Evolutionary conservation across 176 grass and related monocot species (phyloP).

Genomic region (Eleusine indica): DNA sequence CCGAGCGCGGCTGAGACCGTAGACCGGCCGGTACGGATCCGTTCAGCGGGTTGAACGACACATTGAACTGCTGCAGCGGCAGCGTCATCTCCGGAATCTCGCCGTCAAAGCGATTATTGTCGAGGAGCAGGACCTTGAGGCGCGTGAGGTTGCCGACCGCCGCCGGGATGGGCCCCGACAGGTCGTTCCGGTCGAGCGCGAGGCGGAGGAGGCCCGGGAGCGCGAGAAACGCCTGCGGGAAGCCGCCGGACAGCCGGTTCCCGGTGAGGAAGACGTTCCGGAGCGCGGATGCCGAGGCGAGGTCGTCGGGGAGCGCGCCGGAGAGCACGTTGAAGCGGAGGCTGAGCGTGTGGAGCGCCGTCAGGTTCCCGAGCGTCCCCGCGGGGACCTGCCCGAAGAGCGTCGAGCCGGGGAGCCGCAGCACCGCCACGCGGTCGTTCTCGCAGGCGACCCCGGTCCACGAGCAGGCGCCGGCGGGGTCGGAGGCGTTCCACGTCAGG

Average conservation of each 20-base stretch:
- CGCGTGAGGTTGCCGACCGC: conserved; percentile 47
- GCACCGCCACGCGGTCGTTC: conserved; percentile 41
- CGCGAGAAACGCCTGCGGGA: conserved; percentile 44
- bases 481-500: conserved; percentile 50
- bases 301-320: conserved; percentile 48
- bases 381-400: conserved; percentile 44
- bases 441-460: conserved; percentile 66
- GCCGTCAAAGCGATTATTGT: conserved; percentile 58
- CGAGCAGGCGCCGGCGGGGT: conserved; percentile 24
- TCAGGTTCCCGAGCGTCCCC: conserved; percentile 60
- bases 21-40: conserved; percentile 61
- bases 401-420: conserved; percentile 51
- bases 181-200: conserved; percentile 48
- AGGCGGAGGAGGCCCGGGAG: conserved; percentile 47
- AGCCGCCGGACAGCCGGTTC: conserved; percentile 54
- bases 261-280: conserved; percentile 59
- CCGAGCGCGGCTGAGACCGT: conserved; percentile 33
- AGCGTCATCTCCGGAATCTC: conserved; percentile 49
- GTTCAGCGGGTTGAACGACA: conserved; percentile 65
- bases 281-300: conserved; percentile 34
- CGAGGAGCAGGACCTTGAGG: conserved; percentile 50
- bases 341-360: conserved; percentile 59
- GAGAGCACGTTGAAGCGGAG: conserved; percentile 66
- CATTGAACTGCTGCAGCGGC: conserved; percentile 56
- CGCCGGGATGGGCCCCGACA: conserved; percentile 43